A percentile compares a stretch with the other conserved stretches of the same genome.
Evolutionary conservation across 257 asterid genomes (phyloP).

Genomic region (Solanum paucissectum): DNA sequence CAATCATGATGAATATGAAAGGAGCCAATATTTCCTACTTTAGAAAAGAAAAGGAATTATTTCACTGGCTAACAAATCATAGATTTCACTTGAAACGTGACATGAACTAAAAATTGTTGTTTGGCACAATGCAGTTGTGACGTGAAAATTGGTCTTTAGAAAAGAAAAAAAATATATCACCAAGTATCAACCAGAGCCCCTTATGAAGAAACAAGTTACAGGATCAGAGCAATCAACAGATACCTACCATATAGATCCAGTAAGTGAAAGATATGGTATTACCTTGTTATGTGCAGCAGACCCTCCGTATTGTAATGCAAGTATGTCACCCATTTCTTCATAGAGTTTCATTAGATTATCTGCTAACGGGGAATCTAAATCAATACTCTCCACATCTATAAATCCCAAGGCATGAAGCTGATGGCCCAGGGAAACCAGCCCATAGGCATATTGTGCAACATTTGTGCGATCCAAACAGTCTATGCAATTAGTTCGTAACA

Average conservation of each 20-base stretch:
- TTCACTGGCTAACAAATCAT: not conserved
- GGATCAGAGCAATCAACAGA: not conserved
- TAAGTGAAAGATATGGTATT: not conserved
- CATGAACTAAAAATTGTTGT: not conserved
- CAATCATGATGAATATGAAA: not conserved
- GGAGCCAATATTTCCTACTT: not conserved
- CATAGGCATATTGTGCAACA: conserved; percentile 89
- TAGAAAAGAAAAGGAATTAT: not conserved
- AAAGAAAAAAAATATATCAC: not conserved
- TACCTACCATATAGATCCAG: not conserved
- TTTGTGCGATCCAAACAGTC: conserved; percentile 98
- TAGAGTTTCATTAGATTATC: conserved; percentile 72
- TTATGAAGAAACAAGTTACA: not conserved
- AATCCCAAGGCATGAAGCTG: conserved; percentile 78
- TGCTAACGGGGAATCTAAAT: conserved; percentile 53
- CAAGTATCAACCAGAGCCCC: not conserved
- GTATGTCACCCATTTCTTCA: conserved; percentile 94
- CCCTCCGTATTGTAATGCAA: conserved; percentile 93
- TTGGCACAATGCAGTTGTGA: not conserved
- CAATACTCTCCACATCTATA: conserved; percentile 31
- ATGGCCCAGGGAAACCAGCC: conserved; percentile 70
- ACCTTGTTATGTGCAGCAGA: conserved; percentile 99
- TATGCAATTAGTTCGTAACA: conserved; percentile 87
- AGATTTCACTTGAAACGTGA: not conserved
- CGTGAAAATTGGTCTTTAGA: not conserved